Evolutionary conservation across 768 basidiomycete species (phyloP).

Genomic region (Agaricus blazei): DNA sequence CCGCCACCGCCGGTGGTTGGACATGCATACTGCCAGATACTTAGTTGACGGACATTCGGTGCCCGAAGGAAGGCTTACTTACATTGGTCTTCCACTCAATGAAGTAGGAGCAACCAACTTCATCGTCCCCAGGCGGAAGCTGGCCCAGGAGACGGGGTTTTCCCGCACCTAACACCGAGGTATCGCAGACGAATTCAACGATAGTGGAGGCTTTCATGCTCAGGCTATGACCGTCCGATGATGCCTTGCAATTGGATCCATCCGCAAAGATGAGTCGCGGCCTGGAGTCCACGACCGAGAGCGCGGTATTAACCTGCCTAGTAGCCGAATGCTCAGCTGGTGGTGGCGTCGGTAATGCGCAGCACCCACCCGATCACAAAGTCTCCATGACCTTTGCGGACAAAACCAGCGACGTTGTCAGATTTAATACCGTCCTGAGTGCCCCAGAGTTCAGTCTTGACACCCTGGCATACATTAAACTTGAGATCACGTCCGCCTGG

Average conservation of each 20-base stretch:
- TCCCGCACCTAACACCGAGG: conserved; percentile 52
- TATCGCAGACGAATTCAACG: conserved; percentile 77
- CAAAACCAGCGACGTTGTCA: conserved; percentile 56
- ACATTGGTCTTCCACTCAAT: conserved; percentile 86
- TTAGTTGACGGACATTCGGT: not conserved
- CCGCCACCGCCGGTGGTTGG: conserved; percentile 55
- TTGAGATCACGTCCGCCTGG: conserved; percentile 39
- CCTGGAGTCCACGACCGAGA: conserved; percentile 45
- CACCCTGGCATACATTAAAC: conserved; percentile 62
- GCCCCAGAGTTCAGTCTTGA: conserved; percentile 55
- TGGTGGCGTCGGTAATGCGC: not conserved
- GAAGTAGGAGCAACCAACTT: conserved; percentile 68
- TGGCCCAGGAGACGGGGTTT: conserved; percentile 54
- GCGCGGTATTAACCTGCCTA: conserved; percentile 61
- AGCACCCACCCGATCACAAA: conserved; percentile 64
- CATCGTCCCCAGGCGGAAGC: conserved; percentile 59
- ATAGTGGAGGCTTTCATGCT: conserved; percentile 54
- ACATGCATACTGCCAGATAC: conserved; percentile 56
- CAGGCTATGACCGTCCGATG: conserved; percentile 25
- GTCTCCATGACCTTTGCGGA: conserved; percentile 57
- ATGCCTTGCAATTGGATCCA: conserved; percentile 61
- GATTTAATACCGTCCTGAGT: conserved; percentile 46
- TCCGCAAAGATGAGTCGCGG: conserved; percentile 53
- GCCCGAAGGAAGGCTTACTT: conserved; percentile 14
- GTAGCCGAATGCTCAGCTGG: not conserved